Evolutionary conservation across 768 basidiomycete genomes (phyloP), one percentile per base, ranked within the genome.

Genomic region (Leccinum subtestaceum): DNA sequence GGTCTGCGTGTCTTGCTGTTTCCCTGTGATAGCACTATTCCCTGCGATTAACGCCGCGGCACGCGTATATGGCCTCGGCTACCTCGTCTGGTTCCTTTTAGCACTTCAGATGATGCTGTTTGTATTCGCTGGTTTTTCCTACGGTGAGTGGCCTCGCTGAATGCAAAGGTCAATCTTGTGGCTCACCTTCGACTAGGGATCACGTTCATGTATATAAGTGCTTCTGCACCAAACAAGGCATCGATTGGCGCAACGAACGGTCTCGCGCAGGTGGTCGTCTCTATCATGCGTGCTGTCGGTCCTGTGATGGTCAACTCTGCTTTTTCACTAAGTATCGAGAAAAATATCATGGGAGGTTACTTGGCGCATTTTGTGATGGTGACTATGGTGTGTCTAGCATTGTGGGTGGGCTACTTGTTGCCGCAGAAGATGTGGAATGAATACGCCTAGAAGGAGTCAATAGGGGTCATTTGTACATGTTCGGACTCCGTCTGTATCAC

Each of bases 221-320:
- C 82, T 32, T 78, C 88, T 27, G 76, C 89, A 0, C 88, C 88
- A n/a, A 87, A 87, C 67, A 78, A 78, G 59, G 81, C 81, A 15
- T 83, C 86, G 8, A 77, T 90, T 13, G 89, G 89, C n/a, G 82
- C 87, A 15, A 87, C 85, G n/a, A 88, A 90, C 65, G 89, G 89
- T 5, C 58, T 84, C 21, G 70, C 72, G 4, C 68, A 70, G 38
- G 61, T 59, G 55, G 23, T 62, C 31, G 73, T 73, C 11, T 74
- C 72, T 38, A 2, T 67, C 34, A 67, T 68, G 65, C 72, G 72
- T 25, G 68, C 70, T 11, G 4, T 73, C 5, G 72, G 66, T 9
- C 73, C 72, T 10, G 70, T 61, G 5, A n/a, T 47, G 4, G 68
- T 64, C 4, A 73, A 65, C 17, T 67, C 73, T 12, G 63, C 68